A percentile compares a stretch with the other conserved stretches of the same genome.
phyloP scores from a whole-genome alignment of 2,329 filamentous ascomycete species.

The Arachnomyces sp. region DNA sequence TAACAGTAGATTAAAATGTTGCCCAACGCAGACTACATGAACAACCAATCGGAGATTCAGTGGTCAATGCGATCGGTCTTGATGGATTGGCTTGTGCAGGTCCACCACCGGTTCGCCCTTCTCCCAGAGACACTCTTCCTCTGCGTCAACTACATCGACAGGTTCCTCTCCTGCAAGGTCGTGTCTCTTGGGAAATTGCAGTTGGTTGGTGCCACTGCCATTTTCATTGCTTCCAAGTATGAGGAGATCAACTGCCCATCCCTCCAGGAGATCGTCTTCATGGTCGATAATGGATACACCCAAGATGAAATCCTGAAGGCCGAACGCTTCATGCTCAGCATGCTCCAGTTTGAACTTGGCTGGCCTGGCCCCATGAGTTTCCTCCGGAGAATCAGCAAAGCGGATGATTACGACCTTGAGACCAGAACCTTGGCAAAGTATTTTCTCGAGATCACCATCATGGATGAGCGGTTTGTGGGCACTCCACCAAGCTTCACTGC shows the following conservation, averaged over 20 bases:
- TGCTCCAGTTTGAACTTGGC: conserved; percentile 90
- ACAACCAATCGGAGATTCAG: conserved; percentile 90
- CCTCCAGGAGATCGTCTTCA: conserved; percentile 90
- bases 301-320: conserved; percentile 92
- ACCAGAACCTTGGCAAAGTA: conserved; percentile 95
- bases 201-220: conserved; percentile 88
- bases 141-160: conserved; percentile 93
- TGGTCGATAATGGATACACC: conserved; percentile 90
- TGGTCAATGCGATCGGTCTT: conserved; percentile 98
- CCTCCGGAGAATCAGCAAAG: conserved; percentile 91
- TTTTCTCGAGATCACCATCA: conserved; percentile 91
- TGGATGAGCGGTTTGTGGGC: conserved; percentile 95
- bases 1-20: conserved; percentile 61
- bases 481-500: conserved; percentile 84
- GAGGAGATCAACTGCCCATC: conserved; percentile 98
- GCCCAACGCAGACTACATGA: conserved; percentile 92
- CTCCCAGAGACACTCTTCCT: conserved; percentile 93
- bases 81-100: conserved; percentile 97
- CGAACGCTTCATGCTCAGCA: conserved; percentile 95
- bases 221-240: conserved; percentile 95
- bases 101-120: conserved; percentile 83
- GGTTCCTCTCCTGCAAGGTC: conserved; percentile 89
- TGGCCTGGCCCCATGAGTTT: conserved; percentile 99
- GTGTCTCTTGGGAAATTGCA: conserved; percentile 93
- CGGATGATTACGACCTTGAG: conserved; percentile 93